Conservation (phyloP, 2,329 filamentous ascomycete species). For the Colletotrichum sp. region DNA sequence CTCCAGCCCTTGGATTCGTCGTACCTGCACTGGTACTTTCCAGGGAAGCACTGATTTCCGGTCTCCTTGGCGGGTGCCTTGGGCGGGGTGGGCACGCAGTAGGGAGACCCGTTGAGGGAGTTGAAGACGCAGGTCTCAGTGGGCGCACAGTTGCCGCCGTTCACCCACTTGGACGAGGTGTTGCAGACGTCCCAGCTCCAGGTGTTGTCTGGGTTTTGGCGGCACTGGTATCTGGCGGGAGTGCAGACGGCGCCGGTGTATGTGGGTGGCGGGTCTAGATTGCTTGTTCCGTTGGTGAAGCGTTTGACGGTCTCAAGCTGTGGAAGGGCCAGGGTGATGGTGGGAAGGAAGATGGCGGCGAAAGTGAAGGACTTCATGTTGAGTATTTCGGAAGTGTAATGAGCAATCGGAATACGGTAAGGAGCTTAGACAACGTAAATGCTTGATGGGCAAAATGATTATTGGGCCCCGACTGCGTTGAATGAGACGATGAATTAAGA, state of each 20-base stretch:
- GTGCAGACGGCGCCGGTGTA: neutral
- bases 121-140: constrained; percentile 17
- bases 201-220: neutral
- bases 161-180: neutral
- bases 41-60: neutral
- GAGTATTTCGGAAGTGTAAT: neutral
- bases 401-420: neutral
- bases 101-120: constrained; percentile 8
- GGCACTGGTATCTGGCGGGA: neutral
- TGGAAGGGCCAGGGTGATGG: neutral
- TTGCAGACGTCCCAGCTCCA: neutral
- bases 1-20: neutral
- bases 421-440: neutral
- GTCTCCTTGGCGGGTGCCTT: neutral
- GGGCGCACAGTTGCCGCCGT: neutral
- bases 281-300: neutral
- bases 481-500: no score
- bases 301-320: neutral
- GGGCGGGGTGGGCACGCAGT: constrained; percentile 1
- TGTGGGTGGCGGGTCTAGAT: neutral
- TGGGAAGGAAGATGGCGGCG: neutral
- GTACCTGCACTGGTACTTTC: constrained; percentile 2
- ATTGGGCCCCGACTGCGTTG: no score
- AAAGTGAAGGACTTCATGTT: neutral
- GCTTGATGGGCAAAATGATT: no score